Base-by-base conservation (phyloP, 139 green algal genomes). In the Zygnema circumcarinatum region DNA sequence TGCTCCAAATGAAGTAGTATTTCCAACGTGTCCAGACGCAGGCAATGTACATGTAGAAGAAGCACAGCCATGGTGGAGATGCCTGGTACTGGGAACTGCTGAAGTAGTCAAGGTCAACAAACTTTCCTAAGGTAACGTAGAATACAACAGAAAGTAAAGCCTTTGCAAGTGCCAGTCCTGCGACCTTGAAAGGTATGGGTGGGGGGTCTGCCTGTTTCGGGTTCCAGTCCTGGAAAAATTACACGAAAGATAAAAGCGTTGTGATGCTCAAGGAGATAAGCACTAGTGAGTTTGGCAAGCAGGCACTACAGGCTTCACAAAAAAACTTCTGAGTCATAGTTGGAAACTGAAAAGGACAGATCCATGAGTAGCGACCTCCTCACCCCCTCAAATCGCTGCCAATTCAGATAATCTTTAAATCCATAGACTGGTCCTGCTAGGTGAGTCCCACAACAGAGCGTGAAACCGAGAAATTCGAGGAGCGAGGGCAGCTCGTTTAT, bases 1-100 rank as follows among this genome's bases (percentile, higher is more conserved):
- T 79, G 16, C 21, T 73, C 87, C 87, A 91, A 42, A 87, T 89
- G 68, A 91, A 91, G 38, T 91, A 91, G 84, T 91, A 91, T 56
- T 91, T 91, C 78, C 84, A 90, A 22, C 87, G 87, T n/a, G 67
- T 38, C 32, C 52, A 67, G 32, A 88, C 11, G 35, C 33, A 32
- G 40, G 47, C 87, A 11, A 88, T 16, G 40, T 78, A 87, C 40
- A 91, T 86, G 67, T 69, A 88, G 11, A 47, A n/a, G 35, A 76
- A 35, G 7, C 83, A 42, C 7, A 69, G 74, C 79, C 42, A 89
- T 38, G 36, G 79, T 20, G 85, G 40, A 33, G 67, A 67, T 32
- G 31, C 33, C 29, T 40, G 38, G 56, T 69, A 87, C 20, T 54
- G 21, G 56, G 56, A 33, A 2, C 25, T 81, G 31, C 25, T 29